Evolutionary conservation across 306 rosid genomes (phyloP), one percentile per base, ranked within the genome.

Genomic region (Trifolium repens): DNA sequence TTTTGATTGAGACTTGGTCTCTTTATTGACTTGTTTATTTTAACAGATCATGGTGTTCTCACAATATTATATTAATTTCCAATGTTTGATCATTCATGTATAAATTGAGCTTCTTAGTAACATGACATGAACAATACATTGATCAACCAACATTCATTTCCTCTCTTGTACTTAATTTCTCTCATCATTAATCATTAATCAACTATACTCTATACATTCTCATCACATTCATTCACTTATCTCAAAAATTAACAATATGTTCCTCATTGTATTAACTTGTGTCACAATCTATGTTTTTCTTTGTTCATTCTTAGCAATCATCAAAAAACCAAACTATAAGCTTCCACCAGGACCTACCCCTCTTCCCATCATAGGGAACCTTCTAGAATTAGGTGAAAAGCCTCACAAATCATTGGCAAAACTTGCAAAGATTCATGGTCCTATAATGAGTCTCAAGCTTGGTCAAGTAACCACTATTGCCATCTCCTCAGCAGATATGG

Each of bases 301-400:
- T 30, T 15, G 26, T 43, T 67, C 47, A 54, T 27, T 66, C 47
- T 17, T 53, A 52, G 57, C 74, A 27, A 67, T 5, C 7, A 57
- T 15, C 34, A 66, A 11, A 27, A 78, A 47, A 60, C 30, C 54
- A 69, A 47, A 77, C 19, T 3, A 8, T 6, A 69, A 59, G 4
- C 81, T 77, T 44, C 81, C 81, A 64, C 79, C 79, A 13, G 79
- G 79, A 64, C 79, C 79, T 1, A 34, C 64, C 27, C 71, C 79
- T 12, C 64, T 19, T 35, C 79, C 72, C 15, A 64, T 75, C 11
- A 61, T 60, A 2, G 81, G 81, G 7, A 78, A 69, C 65, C 65
- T 78, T 24, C 76, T 78, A 35, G 76, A 78, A 34, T 16, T 78
- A 22, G 81, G 76, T 1, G 15, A 69, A 62, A 78, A 69, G n/a